Percentiles rank a stretch among this genome's conserved stretches.
phyloP scores from a whole-genome alignment of 768 basidiomycete species.

The Tephrocybe rancida region DNA sequence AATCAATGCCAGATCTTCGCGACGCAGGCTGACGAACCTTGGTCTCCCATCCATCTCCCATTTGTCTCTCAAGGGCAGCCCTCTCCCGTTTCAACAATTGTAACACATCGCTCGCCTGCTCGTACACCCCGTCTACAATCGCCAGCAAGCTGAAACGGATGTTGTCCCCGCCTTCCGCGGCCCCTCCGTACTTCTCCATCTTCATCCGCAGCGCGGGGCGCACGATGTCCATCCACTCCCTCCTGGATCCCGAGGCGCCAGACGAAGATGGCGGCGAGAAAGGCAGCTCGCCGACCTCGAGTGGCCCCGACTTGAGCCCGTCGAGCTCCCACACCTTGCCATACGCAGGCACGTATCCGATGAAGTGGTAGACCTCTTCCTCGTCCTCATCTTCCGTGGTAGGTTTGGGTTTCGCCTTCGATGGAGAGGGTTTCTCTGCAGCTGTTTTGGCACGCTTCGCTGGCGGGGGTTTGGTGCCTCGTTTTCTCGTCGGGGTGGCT shows the following conservation, averaged over 20 bases:
- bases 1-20: background rate
- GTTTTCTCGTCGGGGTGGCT: conserved; percentile 16
- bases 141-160: conserved; percentile 67
- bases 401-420: conserved; percentile 16
- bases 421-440: conserved; percentile 10
- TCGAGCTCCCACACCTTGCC: conserved; percentile 76
- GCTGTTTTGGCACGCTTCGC: conserved; percentile 35
- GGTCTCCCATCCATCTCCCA: conserved; percentile 41
- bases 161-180: conserved; percentile 41
- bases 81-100: conserved; percentile 55
- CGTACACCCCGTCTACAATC: conserved; percentile 53
- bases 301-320: conserved; percentile 61
- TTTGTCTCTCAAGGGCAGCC: conserved; percentile 42
- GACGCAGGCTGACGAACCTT: conserved; percentile 28
- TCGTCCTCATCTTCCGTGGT: conserved; percentile 16
- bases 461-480: conserved; percentile 34
- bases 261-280: conserved; percentile 6
- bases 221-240: conserved; percentile 61
- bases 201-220: conserved; percentile 62
- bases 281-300: conserved; percentile 64
- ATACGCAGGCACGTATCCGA: conserved; percentile 62
- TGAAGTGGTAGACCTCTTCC: conserved; percentile 63
- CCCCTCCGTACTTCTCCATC: conserved; percentile 60
- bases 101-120: conserved; percentile 50
- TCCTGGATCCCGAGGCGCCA: background rate